Percentiles rank a stretch among this genome's conserved stretches.
Evolutionary conservation across 495 filamentous ascomycete genomes (phyloP).

Genomic region (Penicillium antarcticum): DNA sequence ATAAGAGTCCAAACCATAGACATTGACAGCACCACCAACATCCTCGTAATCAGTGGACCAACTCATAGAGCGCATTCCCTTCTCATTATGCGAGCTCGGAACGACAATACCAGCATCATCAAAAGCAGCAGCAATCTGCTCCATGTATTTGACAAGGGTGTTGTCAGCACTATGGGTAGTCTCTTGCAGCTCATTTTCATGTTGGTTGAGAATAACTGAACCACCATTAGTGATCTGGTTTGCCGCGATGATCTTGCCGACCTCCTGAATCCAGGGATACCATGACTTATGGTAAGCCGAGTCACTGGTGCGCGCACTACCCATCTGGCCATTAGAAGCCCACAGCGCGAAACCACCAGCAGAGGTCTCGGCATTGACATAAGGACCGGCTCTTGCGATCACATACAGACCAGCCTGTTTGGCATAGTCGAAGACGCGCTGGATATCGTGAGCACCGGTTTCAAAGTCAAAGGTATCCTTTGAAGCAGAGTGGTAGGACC

Average conservation of each 20-base stretch:
- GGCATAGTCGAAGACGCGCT: slow-evolving; percentile 51
- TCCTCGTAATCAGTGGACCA: slow-evolving; percentile 56
- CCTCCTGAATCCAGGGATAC: slow-evolving; percentile 42
- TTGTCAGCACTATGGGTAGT: slow-evolving; percentile 31
- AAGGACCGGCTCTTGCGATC: slow-evolving; percentile 56
- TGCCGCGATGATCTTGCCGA: slow-evolving; percentile 45
- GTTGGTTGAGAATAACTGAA: slow-evolving; percentile 50
- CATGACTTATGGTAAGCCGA: slow-evolving; percentile 38
- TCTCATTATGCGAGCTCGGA: slow-evolving; percentile 52
- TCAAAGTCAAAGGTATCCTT: slow-evolving; percentile 53
- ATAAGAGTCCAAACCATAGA: slow-evolving; percentile 55
- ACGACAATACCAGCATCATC: slow-evolving; percentile 47
- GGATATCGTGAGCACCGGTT: slow-evolving; percentile 52
- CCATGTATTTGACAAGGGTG: slow-evolving; percentile 48
- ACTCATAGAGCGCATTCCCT: slow-evolving; percentile 45
- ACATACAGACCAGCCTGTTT: slow-evolving; percentile 57
- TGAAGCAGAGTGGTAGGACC: slow-evolving; percentile 51
- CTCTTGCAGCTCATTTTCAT: slow-evolving; percentile 53
- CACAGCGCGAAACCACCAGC: slow-evolving; percentile 51
- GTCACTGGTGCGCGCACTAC: slow-evolving; percentile 39
- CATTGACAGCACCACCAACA: slow-evolving; percentile 52
- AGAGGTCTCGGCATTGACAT: slow-evolving; percentile 53
- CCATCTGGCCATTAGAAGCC: slow-evolving; percentile 50
- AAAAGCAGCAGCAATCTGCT: slow-evolving; percentile 47
- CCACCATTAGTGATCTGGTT: slow-evolving; percentile 52